Base-by-base conservation (phyloP, 768 basidiomycete genomes). In the Naganishia randhawae region DNA sequence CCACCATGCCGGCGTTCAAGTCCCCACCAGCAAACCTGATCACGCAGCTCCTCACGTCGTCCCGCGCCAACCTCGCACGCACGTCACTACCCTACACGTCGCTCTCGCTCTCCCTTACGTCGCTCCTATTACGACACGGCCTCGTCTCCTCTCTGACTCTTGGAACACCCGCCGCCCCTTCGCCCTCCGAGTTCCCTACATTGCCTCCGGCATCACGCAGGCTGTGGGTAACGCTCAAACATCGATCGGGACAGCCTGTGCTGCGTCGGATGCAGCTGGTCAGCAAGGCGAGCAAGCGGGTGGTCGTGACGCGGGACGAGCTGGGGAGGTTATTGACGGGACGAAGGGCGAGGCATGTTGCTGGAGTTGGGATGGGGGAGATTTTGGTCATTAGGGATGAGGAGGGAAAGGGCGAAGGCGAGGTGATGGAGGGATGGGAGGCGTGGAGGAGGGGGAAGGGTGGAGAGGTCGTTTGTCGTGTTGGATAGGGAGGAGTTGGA, bases 171-270 rank as follows among this genome's bases (percentile, higher is more conserved):
- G 50, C 73, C 5, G 81, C 82, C 0, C 86, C 92, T 1, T 85
- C 85, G 19, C 92, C 93, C 0, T 70, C 75, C 4, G 83, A 82
- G 14, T 97, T 93, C 77, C 74, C 82, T 66, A 71, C 75, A 1
- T 87, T 84, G 13, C 82, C 83, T 69, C 86, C 88, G 33, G 84
- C 87, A 0, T 84, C 92, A 66, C 84, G 85, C 35, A 86, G 92
- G 41, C 90, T 98, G 80, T 96, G 95, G 92, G 91, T 91, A 1
- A 86, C 88, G 61, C 86, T 97, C 72, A 99, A 99, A 81, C 94
- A 95, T 82, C 86, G 95, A 57, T 87, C 91, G 73, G 91, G 96
- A 78, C 83, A 85, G 33, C 91, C 93, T 6, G 91, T 97, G 25
- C 83, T 99, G 69, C 83, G 81, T 63, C 75, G 84, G 72, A 92